Conservation (phyloP, 2,329 filamentous ascomycete species). For the Paraphaeosphaeria minitans region DNA sequence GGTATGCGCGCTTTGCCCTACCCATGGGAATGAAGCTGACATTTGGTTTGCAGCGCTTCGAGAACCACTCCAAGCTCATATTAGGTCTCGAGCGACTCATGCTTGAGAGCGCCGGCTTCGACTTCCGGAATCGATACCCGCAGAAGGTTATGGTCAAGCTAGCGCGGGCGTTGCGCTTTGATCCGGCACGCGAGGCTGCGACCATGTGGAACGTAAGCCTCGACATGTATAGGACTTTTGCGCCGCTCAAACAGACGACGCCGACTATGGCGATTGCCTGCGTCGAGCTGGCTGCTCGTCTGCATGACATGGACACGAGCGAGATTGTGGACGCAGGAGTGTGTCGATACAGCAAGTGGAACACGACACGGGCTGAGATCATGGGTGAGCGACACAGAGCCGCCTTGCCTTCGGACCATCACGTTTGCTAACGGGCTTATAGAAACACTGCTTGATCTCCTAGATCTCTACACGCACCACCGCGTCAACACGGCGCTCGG, state of each 20-base stretch:
- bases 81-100: slow-evolving; percentile 91
- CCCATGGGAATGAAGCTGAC: slow-evolving; percentile 14
- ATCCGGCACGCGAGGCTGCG: slow-evolving; percentile 62
- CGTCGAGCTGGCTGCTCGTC: slow-evolving; percentile 76
- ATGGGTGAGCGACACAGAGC: slow-evolving; percentile 41
- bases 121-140: slow-evolving; percentile 88
- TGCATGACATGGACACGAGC: slow-evolving; percentile 64
- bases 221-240: slow-evolving; percentile 91
- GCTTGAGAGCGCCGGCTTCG: slow-evolving; percentile 89
- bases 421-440: slow-evolving; percentile 38
- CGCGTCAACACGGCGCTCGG: slow-evolving; percentile 76
- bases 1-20: slow-evolving; percentile 53
- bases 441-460: slow-evolving; percentile 86
- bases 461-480: slow-evolving; percentile 92
- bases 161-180: slow-evolving; percentile 62
- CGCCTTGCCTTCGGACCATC: neutral
- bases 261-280: slow-evolving; percentile 84
- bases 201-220: slow-evolving; percentile 81
- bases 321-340: slow-evolving; percentile 51
- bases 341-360: slow-evolving; percentile 54
- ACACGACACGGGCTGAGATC: slow-evolving; percentile 52
- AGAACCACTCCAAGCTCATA: slow-evolving; percentile 76
- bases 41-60: slow-evolving; percentile 69
- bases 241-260: slow-evolving; percentile 86
- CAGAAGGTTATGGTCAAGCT: slow-evolving; percentile 86